Evolutionary conservation across 2,329 filamentous ascomycete species (phyloP).

Genomic region (Trichoderma sp.): DNA sequence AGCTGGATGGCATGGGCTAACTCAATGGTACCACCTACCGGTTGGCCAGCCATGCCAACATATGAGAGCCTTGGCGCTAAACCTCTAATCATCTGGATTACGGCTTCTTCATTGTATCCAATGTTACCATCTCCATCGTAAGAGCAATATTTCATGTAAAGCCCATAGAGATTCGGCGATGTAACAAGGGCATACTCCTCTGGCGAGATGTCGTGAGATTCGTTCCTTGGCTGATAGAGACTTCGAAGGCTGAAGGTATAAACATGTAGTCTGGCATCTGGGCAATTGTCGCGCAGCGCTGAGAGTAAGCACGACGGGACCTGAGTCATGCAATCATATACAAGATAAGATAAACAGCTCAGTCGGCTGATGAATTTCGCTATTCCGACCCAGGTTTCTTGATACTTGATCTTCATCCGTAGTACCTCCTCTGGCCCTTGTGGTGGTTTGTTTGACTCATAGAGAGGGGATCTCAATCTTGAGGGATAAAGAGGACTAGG

Average conservation of each 20-base stretch:
- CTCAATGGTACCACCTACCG: background rate
- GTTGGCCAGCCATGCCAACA: background rate
- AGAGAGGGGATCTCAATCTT: background rate
- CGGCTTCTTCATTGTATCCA: background rate
- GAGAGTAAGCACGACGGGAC: background rate
- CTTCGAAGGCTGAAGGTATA: background rate
- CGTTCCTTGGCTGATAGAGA: background rate
- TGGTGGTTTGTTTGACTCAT: background rate
- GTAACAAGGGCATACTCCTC: background rate
- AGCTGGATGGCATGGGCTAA: background rate
- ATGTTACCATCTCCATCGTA: background rate
- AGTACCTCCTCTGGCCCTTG: background rate
- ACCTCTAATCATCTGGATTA: background rate
- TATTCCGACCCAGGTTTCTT: background rate
- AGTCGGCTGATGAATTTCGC: background rate
- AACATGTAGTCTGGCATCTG: background rate
- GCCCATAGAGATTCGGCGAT: background rate
- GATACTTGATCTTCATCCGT: background rate
- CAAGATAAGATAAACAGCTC: background rate
- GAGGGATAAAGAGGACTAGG: background rate
- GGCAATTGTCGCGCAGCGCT: background rate
- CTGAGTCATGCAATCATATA: background rate
- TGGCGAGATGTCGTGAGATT: background rate
- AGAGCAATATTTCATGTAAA: background rate
- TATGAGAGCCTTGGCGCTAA: background rate